Evolutionary conservation across 768 basidiomycete genomes (phyloP), one percentile per base, ranked within the genome.

Genomic region (Clitopilus hobsonii): DNA sequence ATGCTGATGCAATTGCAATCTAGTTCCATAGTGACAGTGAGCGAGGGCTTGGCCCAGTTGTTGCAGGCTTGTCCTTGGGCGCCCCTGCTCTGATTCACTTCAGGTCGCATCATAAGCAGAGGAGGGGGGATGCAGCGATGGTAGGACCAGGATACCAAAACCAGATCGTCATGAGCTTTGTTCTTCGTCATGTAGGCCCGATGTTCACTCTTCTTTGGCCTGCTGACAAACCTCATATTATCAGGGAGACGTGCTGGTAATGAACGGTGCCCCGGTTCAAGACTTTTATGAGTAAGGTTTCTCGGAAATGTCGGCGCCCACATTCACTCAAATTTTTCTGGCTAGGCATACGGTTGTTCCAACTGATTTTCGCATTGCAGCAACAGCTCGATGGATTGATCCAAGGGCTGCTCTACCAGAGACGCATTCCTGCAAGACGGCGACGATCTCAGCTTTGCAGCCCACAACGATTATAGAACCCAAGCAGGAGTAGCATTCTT

Each of bases 11-110:
- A 50, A 22, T 27, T 8, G 1, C 54, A 26, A 14, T 11, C 23
- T 53, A 90, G 88, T 91, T 89, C 64, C 90, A 92, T 60, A 90
- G 86, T 57, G 90, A 93, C 61, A 80, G 78, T 53, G 90, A 93
- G 70, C 70, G 72, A 10, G 91, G 89, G 3, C 69, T 93, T 3
- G 89, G 89, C 2, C 85, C 86, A 3, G 60, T 80, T 3, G 83
- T 93, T 2, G 89, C 90, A 1, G 86, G 89, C 6, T 68, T 93
- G 48, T 91, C 89, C 0, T 70, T 93, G 18, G 90, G 90, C 32
- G 84, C 89, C 5, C 75, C 86, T 6, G 90, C 91, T 0, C 63
- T 84, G 50, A 93, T 93, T 88, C 84, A 89, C 62, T 93, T 93
- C 65, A 83, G 89, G 20, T 66, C 75, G 25, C 78, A 72, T 57